Percentiles rank a stretch among this genome's conserved stretches.
phyloP scores from a whole-genome alignment of 2,329 filamentous ascomycete species.

The Claviceps arundinis region DNA sequence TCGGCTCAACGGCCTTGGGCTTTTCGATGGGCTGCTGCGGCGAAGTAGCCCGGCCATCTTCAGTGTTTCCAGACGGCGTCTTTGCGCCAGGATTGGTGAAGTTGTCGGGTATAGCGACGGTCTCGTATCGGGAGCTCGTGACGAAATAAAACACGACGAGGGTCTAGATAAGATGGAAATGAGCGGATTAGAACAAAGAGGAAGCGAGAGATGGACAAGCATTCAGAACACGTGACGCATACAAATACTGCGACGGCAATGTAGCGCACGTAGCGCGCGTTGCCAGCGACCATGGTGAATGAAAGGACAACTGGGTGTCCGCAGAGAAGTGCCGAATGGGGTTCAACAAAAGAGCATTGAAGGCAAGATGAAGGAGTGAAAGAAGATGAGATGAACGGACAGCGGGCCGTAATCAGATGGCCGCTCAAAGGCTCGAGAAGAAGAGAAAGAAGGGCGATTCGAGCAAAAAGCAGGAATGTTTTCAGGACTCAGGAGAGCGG shows the following conservation, averaged over 20 bases:
- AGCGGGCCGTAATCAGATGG: not conserved
- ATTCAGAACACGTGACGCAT: conserved; percentile 23
- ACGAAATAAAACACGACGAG: conserved; percentile 73
- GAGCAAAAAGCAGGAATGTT: not conserved
- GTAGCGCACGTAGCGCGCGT: conserved; percentile 62
- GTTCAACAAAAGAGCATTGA: not conserved
- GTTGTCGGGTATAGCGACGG: conserved; percentile 16
- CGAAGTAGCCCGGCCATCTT: not conserved
- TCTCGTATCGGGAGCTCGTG: conserved; percentile 41
- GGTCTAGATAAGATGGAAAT: conserved; percentile 25
- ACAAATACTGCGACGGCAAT: conserved; percentile 77
- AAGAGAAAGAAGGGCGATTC: not conserved
- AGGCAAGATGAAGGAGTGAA: not conserved
- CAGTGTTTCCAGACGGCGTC: not conserved
- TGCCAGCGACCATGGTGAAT: conserved; percentile 46
- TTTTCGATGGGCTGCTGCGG: conserved; percentile 8
- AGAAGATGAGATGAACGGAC: not conserved
- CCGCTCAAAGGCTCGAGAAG: not conserved
- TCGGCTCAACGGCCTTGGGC: conserved; percentile 11
- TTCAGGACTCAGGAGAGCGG: not conserved
- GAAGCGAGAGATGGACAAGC: not conserved
- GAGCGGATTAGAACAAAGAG: not conserved
- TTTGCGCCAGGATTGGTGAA: not conserved
- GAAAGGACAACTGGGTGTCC: not conserved
- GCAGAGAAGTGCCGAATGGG: not conserved